Conservation (phyloP, 2,329 filamentous ascomycete genomes). For the Paecilomyces sp. region DNA sequence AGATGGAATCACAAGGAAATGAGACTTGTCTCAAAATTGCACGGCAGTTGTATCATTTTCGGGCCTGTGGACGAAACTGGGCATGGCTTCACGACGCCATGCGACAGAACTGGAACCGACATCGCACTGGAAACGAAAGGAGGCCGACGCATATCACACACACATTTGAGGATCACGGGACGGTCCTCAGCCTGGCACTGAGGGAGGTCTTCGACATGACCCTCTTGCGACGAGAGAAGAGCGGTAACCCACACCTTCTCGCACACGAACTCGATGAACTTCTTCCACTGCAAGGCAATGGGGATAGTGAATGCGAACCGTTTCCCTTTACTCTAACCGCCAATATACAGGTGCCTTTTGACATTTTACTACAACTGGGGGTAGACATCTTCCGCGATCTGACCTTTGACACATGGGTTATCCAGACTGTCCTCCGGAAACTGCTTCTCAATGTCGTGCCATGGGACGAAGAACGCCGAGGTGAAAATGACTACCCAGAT, state of each 20-base stretch:
- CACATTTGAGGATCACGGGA: conserved; percentile 25
- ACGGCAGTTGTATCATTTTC: conserved; percentile 19
- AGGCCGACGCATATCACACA: conserved; percentile 10
- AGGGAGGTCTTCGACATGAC: conserved; percentile 30
- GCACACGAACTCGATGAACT: conserved; percentile 30
- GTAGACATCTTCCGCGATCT: conserved; percentile 31
- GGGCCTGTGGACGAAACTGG: conserved; percentile 25
- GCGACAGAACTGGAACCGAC: conserved; percentile 12
- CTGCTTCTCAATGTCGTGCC: conserved; percentile 23
- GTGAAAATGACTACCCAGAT: conserved; percentile 1
- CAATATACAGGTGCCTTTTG: conserved; percentile 30
- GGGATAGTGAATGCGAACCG: conserved; percentile 6
- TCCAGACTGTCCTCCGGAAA: conserved; percentile 26
- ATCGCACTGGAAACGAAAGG: neutral
- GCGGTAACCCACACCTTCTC: conserved; percentile 16
- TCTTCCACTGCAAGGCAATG: conserved; percentile 16
- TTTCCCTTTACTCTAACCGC: conserved; percentile 27
- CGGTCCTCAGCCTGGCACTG: conserved; percentile 25
- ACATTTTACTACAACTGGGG: conserved; percentile 26
- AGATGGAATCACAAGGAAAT: neutral
- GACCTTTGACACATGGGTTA: conserved; percentile 30
- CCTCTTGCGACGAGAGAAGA: conserved; percentile 17
- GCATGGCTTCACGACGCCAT: conserved; percentile 28
- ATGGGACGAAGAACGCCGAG: conserved; percentile 17
- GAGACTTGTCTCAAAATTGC: conserved; percentile 19